Base-by-base conservation (phyloP, 257 asterid genomes). In the Solanum neorickii region DNA sequence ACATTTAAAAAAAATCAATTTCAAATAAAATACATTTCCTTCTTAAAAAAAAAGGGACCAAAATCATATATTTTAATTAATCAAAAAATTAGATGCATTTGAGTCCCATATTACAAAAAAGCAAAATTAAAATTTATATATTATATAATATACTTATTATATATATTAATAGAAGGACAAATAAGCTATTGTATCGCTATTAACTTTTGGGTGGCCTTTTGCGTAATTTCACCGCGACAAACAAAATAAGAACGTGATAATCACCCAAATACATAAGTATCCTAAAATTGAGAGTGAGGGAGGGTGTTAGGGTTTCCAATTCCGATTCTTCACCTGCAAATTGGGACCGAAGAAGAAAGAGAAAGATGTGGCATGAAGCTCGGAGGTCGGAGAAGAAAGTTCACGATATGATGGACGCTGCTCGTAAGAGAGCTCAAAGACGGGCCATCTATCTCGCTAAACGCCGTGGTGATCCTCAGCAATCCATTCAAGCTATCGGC, bases 371-470 rank as follows among this genome's bases (percentile, higher is more conserved):
- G 99, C 99, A 97, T 86, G 99, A 97, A 83, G 99, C 99, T 29
- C 92, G 99, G 88, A 90, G 93, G 89, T 97, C 99, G 93, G 99
- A 97, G 95, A 94, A 78, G 90, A 97, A 97, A 91, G 99, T 97
- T 83, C 99, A 97, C 91, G 99, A 95, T 89, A 95, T 97, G 99
- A 97, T 97, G 99, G 99, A 97, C 90, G 99, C 99, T 37, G 99
- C 99, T 78, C 96, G 99, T 77, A 97, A 97, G 91, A 92, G 99
- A 88, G 99, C 99, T 16, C 99, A 97, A 93, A 94, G 99, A 25
- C 96, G 99, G 21, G 98, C 99, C 86, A 86, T 97, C 49, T 95
- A 90, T 88, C 94, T 97, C 56, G 99, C 99, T 29, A 97, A 97
- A 93, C 92, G 99, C 83, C 98, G 99, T 56, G 99, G 99, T 65